Evolutionary conservation across 106 monocot species (phyloP), one percentile per base, ranked within the genome.

Genomic region (Hemerocallis citrina): DNA sequence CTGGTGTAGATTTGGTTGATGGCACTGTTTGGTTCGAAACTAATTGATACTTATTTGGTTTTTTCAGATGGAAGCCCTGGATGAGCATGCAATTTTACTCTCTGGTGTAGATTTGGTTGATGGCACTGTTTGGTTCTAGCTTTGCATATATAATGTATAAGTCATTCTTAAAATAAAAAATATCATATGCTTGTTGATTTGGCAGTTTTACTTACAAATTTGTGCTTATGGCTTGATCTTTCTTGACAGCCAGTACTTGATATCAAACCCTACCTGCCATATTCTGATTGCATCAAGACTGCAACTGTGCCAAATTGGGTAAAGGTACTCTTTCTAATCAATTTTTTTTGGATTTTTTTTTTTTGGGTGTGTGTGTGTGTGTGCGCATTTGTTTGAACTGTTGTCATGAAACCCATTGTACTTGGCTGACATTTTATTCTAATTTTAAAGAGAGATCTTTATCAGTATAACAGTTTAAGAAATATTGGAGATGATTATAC

Each of bases 31-130:
- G n/a, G n/a, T n/a, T n/a, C n/a, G n/a, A n/a, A n/a, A n/a, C n/a
- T n/a, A n/a, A n/a, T n/a, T n/a, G n/a, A n/a, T n/a, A n/a, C n/a
- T n/a, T n/a, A n/a, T n/a, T n/a, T n/a, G n/a, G n/a, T n/a, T n/a
- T n/a, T n/a, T n/a, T n/a, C n/a, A n/a, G n/a, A n/a, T n/a, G n/a
- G 93, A 94, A 57, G 81, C 79, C 50, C 47, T 91, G 14, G 76
- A 91, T 74, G 86, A 81, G 33, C 61, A 72, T 69, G 45, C 68
- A 48, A 33, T 96, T 78, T 62, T 81, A 40, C 87, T 96, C 68
- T 90, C 96, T 40, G 96, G 96, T 27, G 84, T 96, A 50, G 96
- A 96, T 82, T 76, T 96, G 43, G 90, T 96, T 65, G 90, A 96
- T 81, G 96, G 90, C 68, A 91, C 96, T 75, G 94, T 89, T 67